Percentiles rank a stretch among this genome's conserved stretches.
phyloP scores from a whole-genome alignment of 306 rosid species.

The Ammopiptanthus mongolicus region DNA sequence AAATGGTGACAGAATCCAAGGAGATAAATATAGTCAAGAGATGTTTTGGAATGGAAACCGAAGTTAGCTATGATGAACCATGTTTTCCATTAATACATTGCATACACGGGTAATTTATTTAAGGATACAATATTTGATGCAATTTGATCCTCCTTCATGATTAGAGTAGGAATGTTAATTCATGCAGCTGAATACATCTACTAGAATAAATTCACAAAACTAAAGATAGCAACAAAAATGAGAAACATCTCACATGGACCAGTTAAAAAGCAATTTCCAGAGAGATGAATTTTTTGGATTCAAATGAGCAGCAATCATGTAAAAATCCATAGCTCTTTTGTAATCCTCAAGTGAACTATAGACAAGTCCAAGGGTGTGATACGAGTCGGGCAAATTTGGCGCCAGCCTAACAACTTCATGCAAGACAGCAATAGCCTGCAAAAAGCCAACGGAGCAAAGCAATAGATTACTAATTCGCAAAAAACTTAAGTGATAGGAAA shows the following conservation, averaged over 20 bases:
- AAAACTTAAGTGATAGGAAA: not conserved
- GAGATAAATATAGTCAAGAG: not conserved
- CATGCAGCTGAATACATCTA: slow-evolving; percentile 6
- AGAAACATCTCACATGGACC: slow-evolving; percentile 62
- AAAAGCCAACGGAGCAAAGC: slow-evolving; percentile 16
- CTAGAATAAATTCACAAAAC: slow-evolving; percentile 19
- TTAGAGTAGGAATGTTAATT: not conserved
- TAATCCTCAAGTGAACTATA: slow-evolving; percentile 48
- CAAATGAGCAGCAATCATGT: slow-evolving; percentile 78
- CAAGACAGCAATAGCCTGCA: slow-evolving; percentile 66
- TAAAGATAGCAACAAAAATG: slow-evolving; percentile 13
- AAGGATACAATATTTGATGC: no score
- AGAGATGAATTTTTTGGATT: slow-evolving; percentile 63
- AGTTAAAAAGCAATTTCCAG: slow-evolving; percentile 60
- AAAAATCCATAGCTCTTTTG: slow-evolving; percentile 56
- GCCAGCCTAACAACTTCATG: slow-evolving; percentile 63
- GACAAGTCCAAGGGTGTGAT: slow-evolving; percentile 84
- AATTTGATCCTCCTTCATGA: no score
- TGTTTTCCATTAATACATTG: no score
- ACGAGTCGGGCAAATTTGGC: slow-evolving; percentile 72
- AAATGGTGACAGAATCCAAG: not conserved
- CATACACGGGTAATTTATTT: no score
- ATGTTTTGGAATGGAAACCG: not conserved
- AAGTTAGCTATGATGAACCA: not conserved
- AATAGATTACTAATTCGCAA: not conserved